Conservation (phyloP, 768 basidiomycete species). For the Calocera cornea region DNA sequence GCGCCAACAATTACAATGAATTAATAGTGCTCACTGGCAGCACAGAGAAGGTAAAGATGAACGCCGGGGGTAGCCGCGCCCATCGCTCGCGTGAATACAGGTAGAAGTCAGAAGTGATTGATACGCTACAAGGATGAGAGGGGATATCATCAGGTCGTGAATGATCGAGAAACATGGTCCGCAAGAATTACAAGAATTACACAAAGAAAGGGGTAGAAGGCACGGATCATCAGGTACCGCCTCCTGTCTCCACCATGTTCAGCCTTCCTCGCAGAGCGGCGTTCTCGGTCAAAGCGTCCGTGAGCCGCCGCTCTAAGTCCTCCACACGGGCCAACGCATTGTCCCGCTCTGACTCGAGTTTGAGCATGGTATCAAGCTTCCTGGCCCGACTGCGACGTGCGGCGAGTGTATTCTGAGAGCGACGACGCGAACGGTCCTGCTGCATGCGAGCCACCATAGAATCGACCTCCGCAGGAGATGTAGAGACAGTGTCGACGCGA, state of each 20-base stretch:
- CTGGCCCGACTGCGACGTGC: conserved; percentile 69
- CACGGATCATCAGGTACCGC: background rate
- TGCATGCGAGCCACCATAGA: background rate
- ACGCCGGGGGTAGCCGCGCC: too few species aligned
- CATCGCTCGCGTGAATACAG: too few species aligned
- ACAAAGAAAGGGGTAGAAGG: background rate
- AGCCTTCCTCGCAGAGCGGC: background rate
- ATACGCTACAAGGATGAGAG: background rate
- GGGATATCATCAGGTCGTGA: background rate
- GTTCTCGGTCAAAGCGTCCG: background rate
- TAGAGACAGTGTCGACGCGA: background rate
- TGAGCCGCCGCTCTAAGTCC: background rate
- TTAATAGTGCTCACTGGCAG: too few species aligned
- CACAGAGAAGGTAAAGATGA: too few species aligned
- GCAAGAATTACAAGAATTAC: background rate
- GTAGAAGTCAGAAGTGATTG: background rate
- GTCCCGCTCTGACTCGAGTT: conserved; percentile 34
- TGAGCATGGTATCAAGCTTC: conserved; percentile 54
- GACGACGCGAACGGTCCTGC: background rate
- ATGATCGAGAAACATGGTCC: background rate
- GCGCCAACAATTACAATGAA: too few species aligned
- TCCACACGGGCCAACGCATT: background rate
- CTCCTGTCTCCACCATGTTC: background rate
- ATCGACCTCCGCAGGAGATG: background rate
- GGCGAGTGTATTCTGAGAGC: conserved; percentile 61